A percentile compares a stretch with the other conserved stretches of the same genome.
Conservation (phyloP, 2,329 filamentous ascomycete species). For the Magnaporthiopsis rhizophila region DNA sequence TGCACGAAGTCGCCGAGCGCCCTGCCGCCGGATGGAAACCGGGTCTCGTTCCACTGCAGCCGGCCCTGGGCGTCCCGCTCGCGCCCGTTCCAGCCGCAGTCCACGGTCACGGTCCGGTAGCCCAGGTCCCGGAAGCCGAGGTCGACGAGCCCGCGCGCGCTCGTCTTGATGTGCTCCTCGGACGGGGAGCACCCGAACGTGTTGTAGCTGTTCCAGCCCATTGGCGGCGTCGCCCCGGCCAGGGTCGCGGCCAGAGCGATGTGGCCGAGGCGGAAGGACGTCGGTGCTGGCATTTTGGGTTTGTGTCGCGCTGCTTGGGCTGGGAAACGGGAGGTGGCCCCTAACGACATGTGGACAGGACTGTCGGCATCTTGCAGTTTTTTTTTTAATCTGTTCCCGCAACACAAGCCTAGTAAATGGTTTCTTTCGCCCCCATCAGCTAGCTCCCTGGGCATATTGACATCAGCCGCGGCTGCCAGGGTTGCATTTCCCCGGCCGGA, state of each 20-base stretch:
- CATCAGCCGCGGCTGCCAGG: not conserved
- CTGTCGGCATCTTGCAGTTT: too few species aligned
- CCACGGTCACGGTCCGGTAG: constrained; percentile 47
- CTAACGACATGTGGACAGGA: too few species aligned
- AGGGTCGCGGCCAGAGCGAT: not conserved
- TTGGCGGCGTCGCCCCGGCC: constrained; percentile 26
- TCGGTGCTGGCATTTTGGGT: not conserved
- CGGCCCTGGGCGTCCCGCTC: constrained; percentile 33
- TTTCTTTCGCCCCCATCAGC: not conserved
- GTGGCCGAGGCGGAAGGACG: not conserved
- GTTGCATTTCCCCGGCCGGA: not conserved
- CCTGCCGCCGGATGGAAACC: constrained; percentile 42
- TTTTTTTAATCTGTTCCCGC: not conserved
- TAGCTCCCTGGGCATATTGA: not conserved
- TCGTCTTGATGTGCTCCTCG: constrained; percentile 39
- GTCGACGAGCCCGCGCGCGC: constrained; percentile 44
- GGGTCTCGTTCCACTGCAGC: constrained; percentile 39
- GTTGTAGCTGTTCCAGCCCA: constrained; percentile 55
- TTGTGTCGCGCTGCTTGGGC: not conserved
- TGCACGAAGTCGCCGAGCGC: constrained; percentile 43
- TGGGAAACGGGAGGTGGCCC: not conserved
- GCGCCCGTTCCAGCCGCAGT: constrained; percentile 47
- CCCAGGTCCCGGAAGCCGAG: constrained; percentile 42
- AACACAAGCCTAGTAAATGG: not conserved
- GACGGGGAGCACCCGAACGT: constrained; percentile 41